A percentile compares a stretch with the other conserved stretches of the same genome.
These are phyloP conservation scores for Blastomyces silverae DNA, from an alignment of 2,329 filamentous ascomycete species.

Conservation along the genomic window DNA sequence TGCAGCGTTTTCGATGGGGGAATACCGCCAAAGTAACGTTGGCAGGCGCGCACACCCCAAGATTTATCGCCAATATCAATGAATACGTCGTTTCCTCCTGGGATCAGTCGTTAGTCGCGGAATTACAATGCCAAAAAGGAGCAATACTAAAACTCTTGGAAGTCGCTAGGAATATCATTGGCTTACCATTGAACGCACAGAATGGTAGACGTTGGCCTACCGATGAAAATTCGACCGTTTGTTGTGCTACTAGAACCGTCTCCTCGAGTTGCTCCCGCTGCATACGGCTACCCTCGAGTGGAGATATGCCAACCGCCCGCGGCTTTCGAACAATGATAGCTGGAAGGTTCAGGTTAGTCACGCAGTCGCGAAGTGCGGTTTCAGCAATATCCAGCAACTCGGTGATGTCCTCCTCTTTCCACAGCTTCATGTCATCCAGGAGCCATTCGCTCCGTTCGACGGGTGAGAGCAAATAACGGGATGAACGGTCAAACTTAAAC, in stretches of 20 bases:
- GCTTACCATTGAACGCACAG: constrained; percentile 81
- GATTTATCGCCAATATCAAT: constrained; percentile 98
- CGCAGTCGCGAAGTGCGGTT: constrained; percentile 71
- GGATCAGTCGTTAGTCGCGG: background rate
- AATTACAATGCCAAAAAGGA: background rate
- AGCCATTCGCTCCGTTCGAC: constrained; percentile 55
- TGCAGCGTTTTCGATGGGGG: constrained; percentile 75
- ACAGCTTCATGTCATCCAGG: constrained; percentile 49
- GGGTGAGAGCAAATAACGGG: constrained; percentile 60
- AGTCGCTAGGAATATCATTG: background rate
- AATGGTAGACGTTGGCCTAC: constrained; percentile 70
- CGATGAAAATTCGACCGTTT: constrained; percentile 74
- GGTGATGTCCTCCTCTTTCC: constrained; percentile 60
- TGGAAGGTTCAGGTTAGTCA: constrained; percentile 69
- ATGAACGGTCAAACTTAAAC: constrained; percentile 65
- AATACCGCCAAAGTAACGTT: constrained; percentile 78
- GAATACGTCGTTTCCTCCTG: constrained; percentile 87
- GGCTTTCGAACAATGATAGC: constrained; percentile 81
- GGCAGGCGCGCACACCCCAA: constrained; percentile 88
- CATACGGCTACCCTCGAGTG: constrained; percentile 59
- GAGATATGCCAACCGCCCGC: constrained; percentile 72
- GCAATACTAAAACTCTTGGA: background rate
- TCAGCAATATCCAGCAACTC: constrained; percentile 85
- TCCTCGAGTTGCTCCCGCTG: constrained; percentile 88
- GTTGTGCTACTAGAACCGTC: constrained; percentile 89